Evolutionary conservation across 2,329 filamentous ascomycete genomes (phyloP).

Genomic region (Escovopsis sp.): DNA sequence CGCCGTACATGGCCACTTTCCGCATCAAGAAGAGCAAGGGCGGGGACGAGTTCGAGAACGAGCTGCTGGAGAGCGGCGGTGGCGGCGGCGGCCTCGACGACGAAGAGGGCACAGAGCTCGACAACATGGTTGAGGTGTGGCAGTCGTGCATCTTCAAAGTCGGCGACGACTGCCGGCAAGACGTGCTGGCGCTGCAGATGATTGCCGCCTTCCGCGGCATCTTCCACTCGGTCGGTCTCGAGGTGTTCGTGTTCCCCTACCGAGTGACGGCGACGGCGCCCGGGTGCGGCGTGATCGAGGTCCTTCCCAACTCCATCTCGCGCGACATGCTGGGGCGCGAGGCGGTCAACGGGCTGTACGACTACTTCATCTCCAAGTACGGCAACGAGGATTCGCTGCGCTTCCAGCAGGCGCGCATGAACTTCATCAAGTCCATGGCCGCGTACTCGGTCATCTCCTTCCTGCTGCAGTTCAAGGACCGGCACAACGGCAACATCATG

Average conservation of each 20-base stretch:
- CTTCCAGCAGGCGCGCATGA: constrained; percentile 88
- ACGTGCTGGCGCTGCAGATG: constrained; percentile 92
- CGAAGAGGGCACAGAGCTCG: constrained; percentile 14
- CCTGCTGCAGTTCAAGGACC: constrained; percentile 94
- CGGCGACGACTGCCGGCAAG: constrained; percentile 93
- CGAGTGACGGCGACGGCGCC: constrained; percentile 94
- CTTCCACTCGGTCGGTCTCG: constrained; percentile 85
- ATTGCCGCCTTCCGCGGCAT: constrained; percentile 95
- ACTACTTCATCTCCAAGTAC: constrained; percentile 96
- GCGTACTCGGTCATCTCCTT: constrained; percentile 96
- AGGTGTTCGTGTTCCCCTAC: constrained; percentile 95
- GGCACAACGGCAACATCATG: constrained; percentile 99
- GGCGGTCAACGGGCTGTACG: constrained; percentile 93
- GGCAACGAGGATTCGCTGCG: constrained; percentile 88
- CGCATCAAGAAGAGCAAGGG: constrained; percentile 70
- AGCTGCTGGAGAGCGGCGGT: constrained; percentile 31
- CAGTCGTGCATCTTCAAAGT: constrained; percentile 99
- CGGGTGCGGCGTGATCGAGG: constrained; percentile 95
- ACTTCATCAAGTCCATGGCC: constrained; percentile 99
- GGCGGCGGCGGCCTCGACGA: constrained; percentile 22
- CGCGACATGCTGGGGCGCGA: constrained; percentile 97
- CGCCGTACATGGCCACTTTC: constrained; percentile 98
- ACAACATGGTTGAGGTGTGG: constrained; percentile 78
- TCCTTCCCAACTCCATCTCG: constrained; percentile 92
- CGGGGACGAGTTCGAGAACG: constrained; percentile 35